Percentiles rank a stretch among this genome's conserved stretches.
Evolutionary conservation across 495 filamentous ascomycete genomes (phyloP).

Genomic region (Penicillium daleae): DNA sequence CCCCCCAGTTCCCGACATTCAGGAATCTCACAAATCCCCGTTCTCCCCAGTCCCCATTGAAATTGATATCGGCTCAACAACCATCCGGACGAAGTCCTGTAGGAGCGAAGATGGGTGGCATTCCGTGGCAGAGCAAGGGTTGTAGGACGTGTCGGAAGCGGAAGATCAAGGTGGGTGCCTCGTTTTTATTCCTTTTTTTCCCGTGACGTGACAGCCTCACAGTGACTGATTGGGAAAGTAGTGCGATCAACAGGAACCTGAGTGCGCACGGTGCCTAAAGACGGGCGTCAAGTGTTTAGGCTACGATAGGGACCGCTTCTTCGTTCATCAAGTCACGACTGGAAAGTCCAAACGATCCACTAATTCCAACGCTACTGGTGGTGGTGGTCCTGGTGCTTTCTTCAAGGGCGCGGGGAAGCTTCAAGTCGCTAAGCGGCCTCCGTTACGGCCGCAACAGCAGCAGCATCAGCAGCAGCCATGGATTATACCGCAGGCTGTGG

Average conservation of each 20-base stretch:
- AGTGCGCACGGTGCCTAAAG: constrained; percentile 20
- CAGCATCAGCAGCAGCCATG: not conserved
- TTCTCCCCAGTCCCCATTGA: not conserved
- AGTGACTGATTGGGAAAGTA: constrained; percentile 6
- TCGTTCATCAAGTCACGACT: constrained; percentile 11
- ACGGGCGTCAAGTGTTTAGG: constrained; percentile 11
- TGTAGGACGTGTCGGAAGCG: constrained; percentile 19
- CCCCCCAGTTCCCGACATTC: not conserved
- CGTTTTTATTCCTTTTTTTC: not conserved
- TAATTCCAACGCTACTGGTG: not conserved
- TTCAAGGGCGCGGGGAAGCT: not conserved
- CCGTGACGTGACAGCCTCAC: not conserved
- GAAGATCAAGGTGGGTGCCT: constrained; percentile 21
- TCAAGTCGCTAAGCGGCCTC: not conserved
- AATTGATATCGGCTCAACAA: not conserved
- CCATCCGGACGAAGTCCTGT: not conserved
- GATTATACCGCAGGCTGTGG: not conserved
- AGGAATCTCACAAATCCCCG: not conserved
- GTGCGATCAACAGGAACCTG: constrained; percentile 20
- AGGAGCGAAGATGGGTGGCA: constrained; percentile 16
- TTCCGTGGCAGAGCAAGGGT: constrained; percentile 16
- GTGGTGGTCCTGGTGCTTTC: not conserved
- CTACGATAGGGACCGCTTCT: constrained; percentile 18
- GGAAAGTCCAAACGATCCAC: not conserved
- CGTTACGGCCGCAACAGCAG: not conserved